A percentile compares a stretch with the other conserved stretches of the same genome.
Evolutionary conservation across 2,329 filamentous ascomycete species (phyloP).

Genomic region (Paraphoma chrysanthemicola): DNA sequence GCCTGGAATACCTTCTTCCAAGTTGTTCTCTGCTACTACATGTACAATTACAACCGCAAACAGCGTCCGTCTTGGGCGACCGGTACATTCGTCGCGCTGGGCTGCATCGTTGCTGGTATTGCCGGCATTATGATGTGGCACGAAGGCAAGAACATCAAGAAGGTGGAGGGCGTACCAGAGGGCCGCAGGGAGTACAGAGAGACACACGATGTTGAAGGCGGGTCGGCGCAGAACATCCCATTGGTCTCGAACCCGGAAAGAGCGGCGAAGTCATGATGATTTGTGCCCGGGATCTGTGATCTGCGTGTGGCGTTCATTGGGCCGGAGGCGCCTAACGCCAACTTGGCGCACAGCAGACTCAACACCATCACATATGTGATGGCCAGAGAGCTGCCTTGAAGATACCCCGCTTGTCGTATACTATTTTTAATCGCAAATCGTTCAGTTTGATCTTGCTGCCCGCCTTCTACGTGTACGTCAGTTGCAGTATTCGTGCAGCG

Average conservation of each 20-base stretch:
- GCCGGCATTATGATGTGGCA: constrained; percentile 74
- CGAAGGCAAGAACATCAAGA: constrained; percentile 65
- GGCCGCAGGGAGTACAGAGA: constrained; percentile 28
- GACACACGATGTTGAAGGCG: constrained; percentile 30
- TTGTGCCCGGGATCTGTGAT: constrained; percentile 19
- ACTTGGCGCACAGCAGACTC: constrained; percentile 5
- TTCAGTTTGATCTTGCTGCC: background rate
- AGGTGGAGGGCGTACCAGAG: constrained; percentile 46
- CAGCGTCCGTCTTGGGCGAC: constrained; percentile 81
- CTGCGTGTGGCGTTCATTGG: constrained; percentile 14
- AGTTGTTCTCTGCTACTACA: constrained; percentile 74
- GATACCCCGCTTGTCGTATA: constrained; percentile 2
- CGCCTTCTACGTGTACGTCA: background rate
- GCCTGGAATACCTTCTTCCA: constrained; percentile 82
- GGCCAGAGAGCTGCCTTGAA: background rate
- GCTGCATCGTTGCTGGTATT: constrained; percentile 70
- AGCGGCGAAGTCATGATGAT: constrained; percentile 31
- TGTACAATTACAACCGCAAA: constrained; percentile 81
- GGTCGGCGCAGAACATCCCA: constrained; percentile 24
- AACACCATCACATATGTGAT: constrained; percentile 2
- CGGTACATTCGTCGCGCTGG: constrained; percentile 78
- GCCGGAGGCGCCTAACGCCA: background rate
- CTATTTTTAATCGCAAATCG: background rate
- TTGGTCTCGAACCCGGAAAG: constrained; percentile 21
- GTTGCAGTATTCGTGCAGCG: background rate